phyloP scores from a whole-genome alignment of 805 yeast species.

The Myxozyma neglecta region DNA sequence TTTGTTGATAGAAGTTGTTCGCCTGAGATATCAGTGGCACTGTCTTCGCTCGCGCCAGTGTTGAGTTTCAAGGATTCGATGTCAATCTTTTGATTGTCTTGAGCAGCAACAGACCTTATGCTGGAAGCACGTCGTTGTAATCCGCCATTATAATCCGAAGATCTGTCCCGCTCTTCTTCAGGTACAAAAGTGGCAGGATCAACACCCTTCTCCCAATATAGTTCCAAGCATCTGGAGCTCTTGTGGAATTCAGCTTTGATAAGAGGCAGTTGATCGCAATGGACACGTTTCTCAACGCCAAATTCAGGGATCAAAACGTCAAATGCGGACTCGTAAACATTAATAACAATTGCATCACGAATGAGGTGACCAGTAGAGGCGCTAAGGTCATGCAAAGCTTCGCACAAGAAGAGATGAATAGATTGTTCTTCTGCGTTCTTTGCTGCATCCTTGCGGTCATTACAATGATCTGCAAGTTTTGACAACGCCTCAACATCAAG shows the following conservation, averaged over 20 bases:
- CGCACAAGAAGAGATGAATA: conserved; percentile 78
- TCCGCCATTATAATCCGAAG: conserved; percentile 61
- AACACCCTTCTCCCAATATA: conserved; percentile 89
- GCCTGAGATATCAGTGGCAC: background rate
- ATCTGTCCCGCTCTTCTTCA: conserved; percentile 70
- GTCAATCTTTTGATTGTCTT: conserved; percentile 37
- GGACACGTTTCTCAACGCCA: conserved; percentile 94
- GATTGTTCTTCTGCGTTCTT: conserved; percentile 92
- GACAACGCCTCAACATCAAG: conserved; percentile 58
- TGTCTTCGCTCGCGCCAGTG: background rate
- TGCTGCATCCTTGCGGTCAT: conserved; percentile 93
- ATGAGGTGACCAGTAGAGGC: conserved; percentile 75
- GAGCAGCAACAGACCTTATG: conserved; percentile 63
- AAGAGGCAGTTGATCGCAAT: conserved; percentile 93
- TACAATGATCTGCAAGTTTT: conserved; percentile 87
- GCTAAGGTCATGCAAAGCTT: conserved; percentile 74
- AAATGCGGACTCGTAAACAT: conserved; percentile 93
- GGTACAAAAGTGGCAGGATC: conserved; percentile 91
- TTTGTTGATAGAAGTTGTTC: conserved; percentile 26
- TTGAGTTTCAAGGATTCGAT: conserved; percentile 15
- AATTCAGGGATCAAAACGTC: conserved; percentile 90
- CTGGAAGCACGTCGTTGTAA: conserved; percentile 70
- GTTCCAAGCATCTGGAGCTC: conserved; percentile 62
- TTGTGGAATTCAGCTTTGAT: conserved; percentile 90
- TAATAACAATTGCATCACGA: conserved; percentile 82